Evolutionary conservation across 2,329 filamentous ascomycete genomes (phyloP).

Genomic region (Acarospora socialis): DNA sequence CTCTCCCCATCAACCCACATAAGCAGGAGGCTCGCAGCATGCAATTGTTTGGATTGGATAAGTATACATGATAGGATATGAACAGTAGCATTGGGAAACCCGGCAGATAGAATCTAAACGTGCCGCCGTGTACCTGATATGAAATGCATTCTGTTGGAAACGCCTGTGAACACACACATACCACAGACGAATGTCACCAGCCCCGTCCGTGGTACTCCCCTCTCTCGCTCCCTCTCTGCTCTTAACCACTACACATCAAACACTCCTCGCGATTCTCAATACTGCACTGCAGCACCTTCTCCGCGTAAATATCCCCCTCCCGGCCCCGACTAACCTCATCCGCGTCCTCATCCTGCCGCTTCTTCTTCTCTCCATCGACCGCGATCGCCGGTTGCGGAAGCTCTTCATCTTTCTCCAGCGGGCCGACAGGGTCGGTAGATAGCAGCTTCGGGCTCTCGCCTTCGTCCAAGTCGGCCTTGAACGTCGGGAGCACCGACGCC

Average conservation of each 20-base stretch:
- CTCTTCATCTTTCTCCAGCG: slow-evolving; percentile 50
- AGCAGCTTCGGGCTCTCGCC: slow-evolving; percentile 68
- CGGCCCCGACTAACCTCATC: slow-evolving; percentile 57
- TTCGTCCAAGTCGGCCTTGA: slow-evolving; percentile 64
- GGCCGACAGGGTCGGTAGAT: slow-evolving; percentile 50
- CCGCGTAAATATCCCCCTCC: slow-evolving; percentile 88
- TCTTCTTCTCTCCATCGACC: slow-evolving; percentile 25
- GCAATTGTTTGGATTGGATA: too few species aligned
- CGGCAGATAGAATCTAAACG: too few species aligned
- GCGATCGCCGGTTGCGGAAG: slow-evolving; percentile 43
- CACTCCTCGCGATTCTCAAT: slow-evolving; percentile 95
- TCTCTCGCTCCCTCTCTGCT: background rate
- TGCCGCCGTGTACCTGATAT: too few species aligned
- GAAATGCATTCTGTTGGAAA: too few species aligned
- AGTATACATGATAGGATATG: too few species aligned
- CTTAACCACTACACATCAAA: slow-evolving; percentile 90
- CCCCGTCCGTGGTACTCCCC: background rate
- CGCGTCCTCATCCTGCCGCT: slow-evolving; percentile 58
- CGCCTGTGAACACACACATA: too few species aligned
- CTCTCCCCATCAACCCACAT: too few species aligned
- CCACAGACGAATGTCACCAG: too few species aligned
- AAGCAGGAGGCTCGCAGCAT: too few species aligned
- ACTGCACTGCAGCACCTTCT: slow-evolving; percentile 82
- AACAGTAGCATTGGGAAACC: too few species aligned
- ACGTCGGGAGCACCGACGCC: slow-evolving; percentile 48